A percentile compares a stretch with the other conserved stretches of the same genome.
phyloP scores from a whole-genome alignment of 805 yeast genomes.

The Candida cerambycidarum region DNA sequence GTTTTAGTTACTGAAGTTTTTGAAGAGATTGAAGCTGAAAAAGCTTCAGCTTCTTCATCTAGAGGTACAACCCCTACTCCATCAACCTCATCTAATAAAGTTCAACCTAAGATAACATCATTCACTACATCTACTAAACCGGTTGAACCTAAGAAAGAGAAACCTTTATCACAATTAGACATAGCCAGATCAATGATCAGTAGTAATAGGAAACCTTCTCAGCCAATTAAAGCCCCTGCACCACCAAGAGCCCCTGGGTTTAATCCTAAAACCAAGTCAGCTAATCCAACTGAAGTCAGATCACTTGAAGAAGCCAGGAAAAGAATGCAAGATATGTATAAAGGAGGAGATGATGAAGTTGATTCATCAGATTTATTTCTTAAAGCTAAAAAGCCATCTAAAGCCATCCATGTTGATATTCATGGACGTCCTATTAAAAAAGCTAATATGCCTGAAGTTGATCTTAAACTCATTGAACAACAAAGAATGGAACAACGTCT shows the following conservation, averaged over 20 bases:
- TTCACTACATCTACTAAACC: not conserved
- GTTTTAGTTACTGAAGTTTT: slow-evolving; percentile 53
- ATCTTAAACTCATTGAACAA: slow-evolving; percentile 52
- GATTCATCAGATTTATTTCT: slow-evolving; percentile 37
- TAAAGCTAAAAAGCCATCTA: slow-evolving; percentile 23
- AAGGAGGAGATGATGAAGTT: slow-evolving; percentile 20
- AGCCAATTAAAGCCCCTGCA: slow-evolving; percentile 39
- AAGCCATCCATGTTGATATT: slow-evolving; percentile 43
- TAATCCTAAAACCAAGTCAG: slow-evolving; percentile 25
- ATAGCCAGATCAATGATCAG: slow-evolving; percentile 13
- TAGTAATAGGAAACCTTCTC: slow-evolving; percentile 19
- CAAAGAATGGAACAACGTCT: slow-evolving; percentile 77
- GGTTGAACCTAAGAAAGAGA: slow-evolving; percentile 7
- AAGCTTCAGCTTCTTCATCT: not conserved
- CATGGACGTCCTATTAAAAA: slow-evolving; percentile 39
- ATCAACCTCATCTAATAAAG: no score
- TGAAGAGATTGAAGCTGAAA: slow-evolving; percentile 27
- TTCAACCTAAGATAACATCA: slow-evolving; percentile 5
- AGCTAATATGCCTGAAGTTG: slow-evolving; percentile 27
- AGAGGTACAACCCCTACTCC: no score
- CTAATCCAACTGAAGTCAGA: slow-evolving; percentile 19
- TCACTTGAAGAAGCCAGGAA: slow-evolving; percentile 36
- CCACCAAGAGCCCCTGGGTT: slow-evolving; percentile 55
- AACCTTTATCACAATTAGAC: slow-evolving; percentile 6
- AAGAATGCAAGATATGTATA: slow-evolving; percentile 1